Evolutionary conservation across 1,284 basidiomycete species (phyloP).

Genomic region (Macrocystidia cucumis): DNA sequence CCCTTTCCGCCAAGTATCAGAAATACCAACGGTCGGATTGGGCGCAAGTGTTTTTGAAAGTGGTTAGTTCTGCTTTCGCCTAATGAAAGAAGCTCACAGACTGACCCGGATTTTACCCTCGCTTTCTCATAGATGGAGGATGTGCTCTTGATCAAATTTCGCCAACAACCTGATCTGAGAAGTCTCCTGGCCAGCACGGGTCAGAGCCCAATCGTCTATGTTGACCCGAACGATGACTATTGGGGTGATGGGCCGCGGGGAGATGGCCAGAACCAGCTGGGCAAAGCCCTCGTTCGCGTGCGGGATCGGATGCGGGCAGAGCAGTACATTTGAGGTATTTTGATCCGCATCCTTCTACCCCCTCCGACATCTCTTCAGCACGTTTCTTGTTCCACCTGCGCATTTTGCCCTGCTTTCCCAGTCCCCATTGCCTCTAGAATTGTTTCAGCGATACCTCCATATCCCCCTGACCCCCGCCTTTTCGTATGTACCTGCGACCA

Average conservation of each 20-base stretch:
- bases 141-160: slow-evolving; percentile 52
- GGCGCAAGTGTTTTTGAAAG: slow-evolving; percentile 37
- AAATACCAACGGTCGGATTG: slow-evolving; percentile 41
- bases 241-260: slow-evolving; percentile 49
- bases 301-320: slow-evolving; percentile 28
- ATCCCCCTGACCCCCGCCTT: no score
- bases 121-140: slow-evolving; percentile 43
- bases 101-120: no score
- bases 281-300: slow-evolving; percentile 44
- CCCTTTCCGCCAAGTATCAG: slow-evolving; percentile 32
- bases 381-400: no score
- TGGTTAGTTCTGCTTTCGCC: slow-evolving; percentile 23
- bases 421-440: no score
- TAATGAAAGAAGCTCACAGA: no score
- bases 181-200: slow-evolving; percentile 39
- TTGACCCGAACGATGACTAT: slow-evolving; percentile 38
- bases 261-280: slow-evolving; percentile 51
- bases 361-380: no score
- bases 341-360: no score
- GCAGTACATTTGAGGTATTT: no score
- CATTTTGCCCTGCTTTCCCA: no score
- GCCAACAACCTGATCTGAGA: slow-evolving; percentile 46
- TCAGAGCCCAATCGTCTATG: slow-evolving; percentile 37
- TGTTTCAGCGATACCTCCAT: no score
- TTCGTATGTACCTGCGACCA: no score